Base-by-base conservation (phyloP, 2,329 filamentous ascomycete genomes). In the Alternaria metachromatica region DNA sequence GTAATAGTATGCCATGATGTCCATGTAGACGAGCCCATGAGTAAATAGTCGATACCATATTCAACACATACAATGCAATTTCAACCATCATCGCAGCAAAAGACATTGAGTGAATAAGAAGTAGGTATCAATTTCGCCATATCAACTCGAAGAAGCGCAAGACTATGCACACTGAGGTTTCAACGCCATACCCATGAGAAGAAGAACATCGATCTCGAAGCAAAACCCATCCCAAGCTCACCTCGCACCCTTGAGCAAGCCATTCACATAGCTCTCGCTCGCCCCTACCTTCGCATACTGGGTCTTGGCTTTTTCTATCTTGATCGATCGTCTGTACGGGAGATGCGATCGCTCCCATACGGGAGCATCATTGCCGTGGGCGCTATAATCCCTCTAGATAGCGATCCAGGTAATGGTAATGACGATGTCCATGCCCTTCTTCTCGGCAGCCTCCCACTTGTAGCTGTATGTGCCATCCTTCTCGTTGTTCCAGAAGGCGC, bases 381-480 rank as follows among this genome's bases (percentile, higher is more conserved):
- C 25, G 28, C 43, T 23, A n/a, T 50, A 41, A 45, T 11, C 28
- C 23, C 28, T 64, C 60, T 77, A 78, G 60, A 78, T 69, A n/a
- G 73, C 89, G 70, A 96, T 88, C 92, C 92, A 96, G 78, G 94
- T 92, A 72, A 86, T 78, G 58, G 76, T 81, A 28, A 86, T 80
- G 44, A 86, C 84, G 62, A 85, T 82, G 67, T 85, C 84, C 81
- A 86, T 84, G 58, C 84, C 84, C 78, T 82, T 84, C 60, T 76
- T 80, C 72, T 84, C 83, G 0, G 80, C 84, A 13, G 82, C 83
- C 73, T 94, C 91, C 79, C 90, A 95, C 85, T 96, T 96, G 84
- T 91, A 94, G 73, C 89, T 93, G 91, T 91, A 96, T 87, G 94
- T 94, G 72, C 92, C 92, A 76, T 96, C 92, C 81, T 91, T 93